Percentiles rank a stretch among this genome's conserved stretches.
phyloP scores from a whole-genome alignment of 805 yeast species.

The Starmerella apis region DNA sequence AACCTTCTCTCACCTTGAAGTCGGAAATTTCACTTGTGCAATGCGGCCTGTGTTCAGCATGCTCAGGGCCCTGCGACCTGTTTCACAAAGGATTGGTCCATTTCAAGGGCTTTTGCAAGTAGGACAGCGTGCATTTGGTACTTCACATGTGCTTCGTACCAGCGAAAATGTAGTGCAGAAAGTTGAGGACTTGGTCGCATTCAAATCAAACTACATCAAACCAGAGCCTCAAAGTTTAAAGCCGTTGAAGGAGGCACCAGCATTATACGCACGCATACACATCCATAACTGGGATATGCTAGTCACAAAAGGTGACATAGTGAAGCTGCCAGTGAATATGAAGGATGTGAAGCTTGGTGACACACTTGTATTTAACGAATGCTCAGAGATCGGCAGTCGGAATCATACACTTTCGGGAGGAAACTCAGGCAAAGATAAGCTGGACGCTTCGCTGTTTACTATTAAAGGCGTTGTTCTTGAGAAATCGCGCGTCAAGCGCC shows the following conservation, averaged over 20 bases:
- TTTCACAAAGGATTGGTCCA: background rate
- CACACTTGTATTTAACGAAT: constrained; percentile 58
- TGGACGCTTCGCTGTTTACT: constrained; percentile 45
- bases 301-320: constrained; percentile 82
- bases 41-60: constrained; percentile 7
- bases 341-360: constrained; percentile 77
- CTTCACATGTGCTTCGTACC: background rate
- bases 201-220: constrained; percentile 23
- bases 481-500: constrained; percentile 64
- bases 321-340: constrained; percentile 68
- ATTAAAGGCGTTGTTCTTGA: constrained; percentile 76
- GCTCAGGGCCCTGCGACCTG: background rate
- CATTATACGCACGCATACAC: constrained; percentile 70
- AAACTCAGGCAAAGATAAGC: constrained; percentile 26
- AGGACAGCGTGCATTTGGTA: background rate
- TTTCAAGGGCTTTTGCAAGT: background rate
- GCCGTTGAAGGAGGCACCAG: constrained; percentile 54
- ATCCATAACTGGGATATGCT: constrained; percentile 77
- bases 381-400: constrained; percentile 74
- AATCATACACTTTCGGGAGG: constrained; percentile 56
- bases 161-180: background rate
- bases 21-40: background rate
- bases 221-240: constrained; percentile 37
- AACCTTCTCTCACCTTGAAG: background rate
- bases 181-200: constrained; percentile 23